Evolutionary conservation across 176 grass and related monocot genomes (phyloP).

Genomic region (Triticum monococcum): DNA sequence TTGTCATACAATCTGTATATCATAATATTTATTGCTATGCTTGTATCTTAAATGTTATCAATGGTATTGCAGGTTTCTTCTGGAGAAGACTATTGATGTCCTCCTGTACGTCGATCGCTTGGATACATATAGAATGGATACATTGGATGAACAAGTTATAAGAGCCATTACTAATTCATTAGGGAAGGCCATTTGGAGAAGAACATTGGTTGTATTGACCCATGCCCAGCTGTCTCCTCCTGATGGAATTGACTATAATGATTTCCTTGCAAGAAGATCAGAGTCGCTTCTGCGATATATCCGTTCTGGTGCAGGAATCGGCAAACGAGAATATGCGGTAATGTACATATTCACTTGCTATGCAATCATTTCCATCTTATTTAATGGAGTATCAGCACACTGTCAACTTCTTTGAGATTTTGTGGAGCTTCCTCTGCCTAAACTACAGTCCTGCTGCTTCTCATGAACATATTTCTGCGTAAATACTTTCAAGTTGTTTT

Average conservation of each 20-base stretch:
- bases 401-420: background rate
- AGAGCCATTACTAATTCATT: slow-evolving; percentile 76
- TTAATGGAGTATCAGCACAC: background rate
- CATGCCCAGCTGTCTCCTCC: slow-evolving; percentile 92
- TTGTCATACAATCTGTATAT: background rate
- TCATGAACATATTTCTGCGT: background rate
- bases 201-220: slow-evolving; percentile 79
- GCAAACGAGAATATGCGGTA: slow-evolving; percentile 74
- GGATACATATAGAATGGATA: slow-evolving; percentile 92
- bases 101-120: slow-evolving; percentile 90
- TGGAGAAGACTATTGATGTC: slow-evolving; percentile 94
- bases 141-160: slow-evolving; percentile 75
- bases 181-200: slow-evolving; percentile 85
- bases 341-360: slow-evolving; percentile 14
- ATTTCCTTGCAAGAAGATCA: slow-evolving; percentile 80
- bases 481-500: background rate
- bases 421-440: background rate
- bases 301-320: slow-evolving; percentile 54
- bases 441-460: slow-evolving; percentile 1
- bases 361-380: background rate
- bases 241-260: slow-evolving; percentile 86
- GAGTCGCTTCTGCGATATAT: slow-evolving; percentile 71
- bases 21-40: slow-evolving; percentile 9
- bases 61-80: slow-evolving; percentile 68
- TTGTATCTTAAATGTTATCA: background rate